Evolutionary conservation across 306 rosid genomes (phyloP), one percentile per base, ranked within the genome.

Genomic region (Medicago lupulina): DNA sequence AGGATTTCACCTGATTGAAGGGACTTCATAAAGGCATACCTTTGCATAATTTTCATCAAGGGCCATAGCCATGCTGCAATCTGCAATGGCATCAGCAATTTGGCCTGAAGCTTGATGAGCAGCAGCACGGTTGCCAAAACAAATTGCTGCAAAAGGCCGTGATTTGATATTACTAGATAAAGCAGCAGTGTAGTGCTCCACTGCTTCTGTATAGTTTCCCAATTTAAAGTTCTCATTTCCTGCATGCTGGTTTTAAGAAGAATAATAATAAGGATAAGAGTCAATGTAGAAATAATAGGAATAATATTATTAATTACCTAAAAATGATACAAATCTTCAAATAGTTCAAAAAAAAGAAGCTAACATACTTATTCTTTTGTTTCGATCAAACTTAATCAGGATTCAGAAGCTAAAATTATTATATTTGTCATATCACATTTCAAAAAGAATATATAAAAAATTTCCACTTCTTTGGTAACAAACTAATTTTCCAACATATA

Each of bases 91-190:
- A 85, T 92, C 97, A 73, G 88, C 80, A 82, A 89, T 87, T 80
- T 92, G 98, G 74, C 93, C 96, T 83, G 87, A 83, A 15, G 97
- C 91, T 84, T 92, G 98, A 88, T 92, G 76, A 43, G 97, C 93
- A 9, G 98, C 98, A 83, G 93, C 97, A 49, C 98, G 98, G 76
- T 95, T 95, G 86, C 97, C 88, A 73, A 90, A 88, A 89, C 96
- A 92, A 66, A 95, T 79, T 51, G 98, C 97, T 8, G 87, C 84
- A 84, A 95, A 95, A 70, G 90, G 90, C 11, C 97, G 91, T 7
- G 97, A 92, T 51, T 86, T 89, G 31, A 88, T 36, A 81, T 85
- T 85, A 78, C 84, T 79, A 74, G 96, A 95, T 74, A 92, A 78
- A 76, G 98, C 97, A 79, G 57, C 81, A 53, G 97, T 90, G 83